These are phyloP conservation scores for Chenopodium quinoa DNA, from an alignment of 148 eudicot species.

Conservation along the genomic window DNA sequence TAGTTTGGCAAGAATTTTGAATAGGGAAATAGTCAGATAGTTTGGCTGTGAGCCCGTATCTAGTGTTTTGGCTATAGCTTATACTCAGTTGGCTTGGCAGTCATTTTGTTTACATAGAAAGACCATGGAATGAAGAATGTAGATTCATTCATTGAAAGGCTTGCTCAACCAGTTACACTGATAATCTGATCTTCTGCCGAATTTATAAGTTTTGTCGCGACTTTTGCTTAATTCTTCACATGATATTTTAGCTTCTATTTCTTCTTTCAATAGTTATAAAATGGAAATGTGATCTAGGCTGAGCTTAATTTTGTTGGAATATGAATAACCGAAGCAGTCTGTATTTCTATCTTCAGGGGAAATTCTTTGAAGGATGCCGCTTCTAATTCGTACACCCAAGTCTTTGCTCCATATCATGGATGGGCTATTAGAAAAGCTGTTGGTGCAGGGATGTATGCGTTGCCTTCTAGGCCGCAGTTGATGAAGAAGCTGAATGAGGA, in stretches of 20 bases:
- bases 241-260: background rate
- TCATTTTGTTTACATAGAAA: too few species aligned
- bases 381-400: conserved; percentile 77
- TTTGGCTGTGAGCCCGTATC: too few species aligned
- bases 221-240: background rate
- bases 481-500: conserved; percentile 82
- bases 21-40: too few species aligned
- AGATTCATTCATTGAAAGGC: too few species aligned
- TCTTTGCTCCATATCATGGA: conserved; percentile 93
- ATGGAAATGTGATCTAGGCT: background rate
- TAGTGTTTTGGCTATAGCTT: too few species aligned
- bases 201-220: background rate
- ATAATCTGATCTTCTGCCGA: too few species aligned
- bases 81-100: too few species aligned
- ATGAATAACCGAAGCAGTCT: background rate
- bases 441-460: conserved; percentile 97
- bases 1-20: too few species aligned
- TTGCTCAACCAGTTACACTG: too few species aligned
- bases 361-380: conserved; percentile 82
- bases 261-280: background rate
- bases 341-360: conserved; percentile 38
- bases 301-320: background rate
- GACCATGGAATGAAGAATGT: too few species aligned
- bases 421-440: conserved; percentile 98
- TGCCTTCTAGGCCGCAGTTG: conserved; percentile 80